These are phyloP conservation scores for Debaryomyces sp. DNA, from an alignment of 1,139 yeast species.

Conservation along the genomic window DNA sequence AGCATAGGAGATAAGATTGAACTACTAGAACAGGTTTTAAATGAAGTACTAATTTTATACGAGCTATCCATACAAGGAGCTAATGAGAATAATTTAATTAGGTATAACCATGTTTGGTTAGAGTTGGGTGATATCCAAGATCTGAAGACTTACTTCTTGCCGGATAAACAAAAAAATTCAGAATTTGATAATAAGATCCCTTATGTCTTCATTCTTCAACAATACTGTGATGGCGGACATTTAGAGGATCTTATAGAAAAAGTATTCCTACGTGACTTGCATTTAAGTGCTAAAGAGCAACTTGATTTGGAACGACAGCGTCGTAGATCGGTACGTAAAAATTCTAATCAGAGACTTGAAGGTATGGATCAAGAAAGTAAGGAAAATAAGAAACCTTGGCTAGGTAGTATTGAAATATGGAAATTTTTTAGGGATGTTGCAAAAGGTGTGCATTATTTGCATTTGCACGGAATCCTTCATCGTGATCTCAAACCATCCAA, in stretches of 20 bases:
- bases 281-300: constrained; percentile 30
- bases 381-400: constrained; percentile 27
- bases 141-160: constrained; percentile 33
- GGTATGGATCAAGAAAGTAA: constrained; percentile 13
- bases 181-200: constrained; percentile 49
- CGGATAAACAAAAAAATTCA: constrained; percentile 17
- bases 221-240: constrained; percentile 87
- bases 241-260: constrained; percentile 64
- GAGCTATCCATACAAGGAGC: constrained; percentile 47
- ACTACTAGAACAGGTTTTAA: constrained; percentile 68
- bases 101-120: constrained; percentile 91
- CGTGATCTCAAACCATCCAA: constrained; percentile 89
- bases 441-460: constrained; percentile 71
- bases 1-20: constrained; percentile 76
- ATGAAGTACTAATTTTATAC: constrained; percentile 71
- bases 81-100: constrained; percentile 62
- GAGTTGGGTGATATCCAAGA: constrained; percentile 68
- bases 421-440: constrained; percentile 69
- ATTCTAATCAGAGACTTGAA: not conserved
- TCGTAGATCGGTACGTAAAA: constrained; percentile 19
- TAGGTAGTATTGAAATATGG: constrained; percentile 47
- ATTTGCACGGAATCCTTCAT: constrained; percentile 74
- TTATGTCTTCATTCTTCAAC: constrained; percentile 81
- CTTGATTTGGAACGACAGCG: constrained; percentile 26
- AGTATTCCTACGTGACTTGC: constrained; percentile 27